These are phyloP conservation scores for Colletotrichum theobromicola DNA, from an alignment of 2,329 filamentous ascomycete genomes.

Conservation along the genomic window DNA sequence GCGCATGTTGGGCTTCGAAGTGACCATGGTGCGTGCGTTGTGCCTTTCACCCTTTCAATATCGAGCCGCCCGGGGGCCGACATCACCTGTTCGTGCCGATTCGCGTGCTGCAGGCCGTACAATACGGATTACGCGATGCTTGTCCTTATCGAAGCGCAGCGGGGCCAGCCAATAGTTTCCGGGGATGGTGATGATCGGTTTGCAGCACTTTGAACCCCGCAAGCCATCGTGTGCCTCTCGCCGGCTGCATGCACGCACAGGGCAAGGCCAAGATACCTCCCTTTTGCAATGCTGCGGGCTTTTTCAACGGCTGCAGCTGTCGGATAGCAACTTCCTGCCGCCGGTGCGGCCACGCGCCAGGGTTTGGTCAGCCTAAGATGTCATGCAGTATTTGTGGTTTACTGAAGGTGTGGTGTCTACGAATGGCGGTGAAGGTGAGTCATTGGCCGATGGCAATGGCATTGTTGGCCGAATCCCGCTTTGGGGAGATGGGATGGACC, in stretches of 20 bases:
- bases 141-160: not conserved
- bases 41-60: not conserved
- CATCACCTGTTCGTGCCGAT: not conserved
- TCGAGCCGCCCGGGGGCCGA: not conserved
- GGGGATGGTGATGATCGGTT: not conserved
- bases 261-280: not conserved
- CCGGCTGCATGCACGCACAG: not conserved
- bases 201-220: constrained; percentile 1
- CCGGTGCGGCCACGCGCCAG: not conserved
- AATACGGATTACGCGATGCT: not conserved
- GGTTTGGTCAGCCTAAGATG: not conserved
- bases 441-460: not conserved
- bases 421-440: constrained; percentile 21
- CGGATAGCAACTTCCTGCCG: not conserved
- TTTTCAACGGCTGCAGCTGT: not conserved
- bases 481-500: not conserved
- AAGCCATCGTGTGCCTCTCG: not conserved
- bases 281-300: not conserved
- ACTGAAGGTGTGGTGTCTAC: not conserved
- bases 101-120: not conserved
- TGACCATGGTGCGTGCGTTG: not conserved
- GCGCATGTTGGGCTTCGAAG: not conserved
- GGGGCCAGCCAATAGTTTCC: not conserved
- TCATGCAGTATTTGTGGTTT: not conserved
- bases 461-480: not conserved